phyloP scores from a whole-genome alignment of 78 protist species.

The Emiliania huxleyi region DNA sequence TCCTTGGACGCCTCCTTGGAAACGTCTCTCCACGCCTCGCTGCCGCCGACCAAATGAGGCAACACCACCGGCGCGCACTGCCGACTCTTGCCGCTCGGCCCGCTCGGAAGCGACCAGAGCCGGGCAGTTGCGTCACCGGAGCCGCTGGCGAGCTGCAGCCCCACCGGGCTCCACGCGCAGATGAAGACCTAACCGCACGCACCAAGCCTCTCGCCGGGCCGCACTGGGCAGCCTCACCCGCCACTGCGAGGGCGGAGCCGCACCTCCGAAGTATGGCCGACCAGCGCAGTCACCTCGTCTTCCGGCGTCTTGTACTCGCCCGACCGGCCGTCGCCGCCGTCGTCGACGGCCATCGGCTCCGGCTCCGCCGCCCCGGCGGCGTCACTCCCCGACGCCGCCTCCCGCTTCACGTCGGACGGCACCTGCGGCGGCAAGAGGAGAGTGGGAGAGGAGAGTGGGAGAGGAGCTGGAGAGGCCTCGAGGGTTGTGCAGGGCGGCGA shows the following conservation, averaged over 20 bases:
- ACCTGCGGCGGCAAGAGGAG: too few relatives aligned
- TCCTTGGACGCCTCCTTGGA: background rate
- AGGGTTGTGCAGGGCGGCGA: too few relatives aligned
- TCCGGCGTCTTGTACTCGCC: slow-evolving; percentile 45
- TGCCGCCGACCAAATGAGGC: too few relatives aligned
- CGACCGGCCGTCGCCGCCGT: background rate
- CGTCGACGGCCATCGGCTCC: background rate
- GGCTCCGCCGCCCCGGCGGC: background rate
- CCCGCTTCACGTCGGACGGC: too few relatives aligned
- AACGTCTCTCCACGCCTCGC: too few relatives aligned
- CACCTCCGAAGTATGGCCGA: slow-evolving; percentile 69
- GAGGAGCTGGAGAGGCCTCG: too few relatives aligned
- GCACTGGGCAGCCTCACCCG: too few relatives aligned
- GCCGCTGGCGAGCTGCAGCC: slow-evolving; percentile 36
- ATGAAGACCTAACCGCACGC: too few relatives aligned
- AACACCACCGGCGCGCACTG: background rate
- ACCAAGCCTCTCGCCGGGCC: too few relatives aligned
- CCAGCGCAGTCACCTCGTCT: slow-evolving; percentile 43
- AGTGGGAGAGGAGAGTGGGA: too few relatives aligned
- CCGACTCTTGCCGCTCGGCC: background rate
- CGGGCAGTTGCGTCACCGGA: slow-evolving; percentile 90
- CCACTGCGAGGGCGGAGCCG: too few relatives aligned
- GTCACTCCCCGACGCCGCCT: too few relatives aligned
- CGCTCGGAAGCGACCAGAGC: slow-evolving; percentile 61
- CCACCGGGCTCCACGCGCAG: slow-evolving; percentile 73